phyloP scores from a whole-genome alignment of 805 yeast species.

The Schizosaccharomyces pombe region DNA sequence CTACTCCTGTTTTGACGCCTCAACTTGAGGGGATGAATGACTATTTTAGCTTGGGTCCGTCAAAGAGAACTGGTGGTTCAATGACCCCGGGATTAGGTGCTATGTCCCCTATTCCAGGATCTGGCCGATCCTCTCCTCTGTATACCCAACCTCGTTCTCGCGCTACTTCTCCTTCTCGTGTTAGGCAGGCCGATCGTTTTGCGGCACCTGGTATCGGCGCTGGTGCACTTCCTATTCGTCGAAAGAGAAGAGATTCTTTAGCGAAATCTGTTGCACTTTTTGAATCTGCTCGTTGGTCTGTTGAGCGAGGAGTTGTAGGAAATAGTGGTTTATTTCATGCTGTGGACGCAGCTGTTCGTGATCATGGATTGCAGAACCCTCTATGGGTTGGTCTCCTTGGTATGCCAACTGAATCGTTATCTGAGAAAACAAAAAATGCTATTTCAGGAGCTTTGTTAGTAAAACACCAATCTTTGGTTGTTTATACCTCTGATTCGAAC shows the following conservation, averaged over 20 bases:
- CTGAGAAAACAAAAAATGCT: constrained; percentile 27
- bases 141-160: constrained; percentile 12
- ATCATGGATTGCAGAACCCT: constrained; percentile 16
- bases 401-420: constrained; percentile 69
- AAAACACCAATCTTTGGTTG: constrained; percentile 17
- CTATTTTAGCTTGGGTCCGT: not conserved
- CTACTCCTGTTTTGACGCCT: not conserved
- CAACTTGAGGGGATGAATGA: not conserved
- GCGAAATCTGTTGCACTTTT: constrained; percentile 15
- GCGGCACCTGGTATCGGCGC: not conserved
- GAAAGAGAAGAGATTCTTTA: not conserved
- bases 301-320: constrained; percentile 47
- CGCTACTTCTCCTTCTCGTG: constrained; percentile 12
- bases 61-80: not conserved
- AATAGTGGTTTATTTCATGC: constrained; percentile 82
- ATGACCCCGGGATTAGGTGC: not conserved
- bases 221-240: not conserved
- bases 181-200: not conserved
- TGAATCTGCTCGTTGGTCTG: constrained; percentile 46
- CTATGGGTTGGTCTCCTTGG: constrained; percentile 84
- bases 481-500: constrained; percentile 51
- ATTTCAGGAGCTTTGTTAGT: constrained; percentile 23
- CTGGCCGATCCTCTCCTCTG: not conserved
- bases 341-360: constrained; percentile 30
- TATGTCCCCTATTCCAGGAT: not conserved